phyloP scores from a whole-genome alignment of 805 yeast species.

The Cyberlindnera samutprakarnensis region DNA sequence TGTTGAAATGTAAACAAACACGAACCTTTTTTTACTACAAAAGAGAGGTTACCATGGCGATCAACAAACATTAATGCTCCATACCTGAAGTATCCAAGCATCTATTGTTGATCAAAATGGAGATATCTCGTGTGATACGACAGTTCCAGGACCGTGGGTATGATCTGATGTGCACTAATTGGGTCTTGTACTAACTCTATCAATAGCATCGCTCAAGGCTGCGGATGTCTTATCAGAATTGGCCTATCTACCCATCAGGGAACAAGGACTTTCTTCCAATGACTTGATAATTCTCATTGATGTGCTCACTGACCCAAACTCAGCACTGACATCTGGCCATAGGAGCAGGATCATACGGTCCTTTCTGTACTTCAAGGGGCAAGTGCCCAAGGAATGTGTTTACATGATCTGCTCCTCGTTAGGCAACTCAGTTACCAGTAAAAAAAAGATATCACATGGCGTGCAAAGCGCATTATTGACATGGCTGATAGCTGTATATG shows the following conservation, averaged over 20 bases:
- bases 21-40: too few relatives aligned
- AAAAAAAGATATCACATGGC: slow-evolving; percentile 13
- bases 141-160: too few relatives aligned
- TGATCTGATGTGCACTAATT: too few relatives aligned
- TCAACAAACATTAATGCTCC: too few relatives aligned
- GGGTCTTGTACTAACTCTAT: too few relatives aligned
- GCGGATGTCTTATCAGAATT: too few relatives aligned
- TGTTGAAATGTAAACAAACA: too few relatives aligned
- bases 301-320: slow-evolving; percentile 5
- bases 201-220: too few relatives aligned
- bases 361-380: slow-evolving; percentile 24
- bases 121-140: too few relatives aligned
- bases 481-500: slow-evolving; percentile 28
- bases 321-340: neutral
- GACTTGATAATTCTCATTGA: slow-evolving; percentile 8
- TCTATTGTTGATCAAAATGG: too few relatives aligned
- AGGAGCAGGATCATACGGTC: slow-evolving; percentile 19
- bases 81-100: too few relatives aligned
- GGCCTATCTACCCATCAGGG: slow-evolving; percentile 2
- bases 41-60: too few relatives aligned
- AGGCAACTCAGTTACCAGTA: slow-evolving; percentile 22
- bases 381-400: slow-evolving; percentile 20
- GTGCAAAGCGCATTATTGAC: slow-evolving; percentile 23
- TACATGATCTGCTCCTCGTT: slow-evolving; percentile 22
- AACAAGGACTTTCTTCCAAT: slow-evolving; percentile 5